phyloP scores from a whole-genome alignment of 2,329 filamentous ascomycete species.

The Venturiaceae sp. region DNA sequence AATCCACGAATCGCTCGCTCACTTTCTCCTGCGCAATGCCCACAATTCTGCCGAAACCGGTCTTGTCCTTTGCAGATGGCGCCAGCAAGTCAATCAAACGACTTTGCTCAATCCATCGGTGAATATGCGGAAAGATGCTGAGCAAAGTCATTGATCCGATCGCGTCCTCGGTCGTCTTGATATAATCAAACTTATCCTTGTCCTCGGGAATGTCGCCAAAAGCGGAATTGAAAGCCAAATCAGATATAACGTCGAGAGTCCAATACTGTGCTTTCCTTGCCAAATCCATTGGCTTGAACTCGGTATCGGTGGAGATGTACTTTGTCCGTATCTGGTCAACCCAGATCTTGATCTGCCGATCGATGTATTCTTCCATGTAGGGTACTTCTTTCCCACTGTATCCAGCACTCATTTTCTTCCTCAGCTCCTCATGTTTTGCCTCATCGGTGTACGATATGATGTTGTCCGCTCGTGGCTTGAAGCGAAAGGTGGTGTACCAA shows the following conservation, averaged over 20 bases:
- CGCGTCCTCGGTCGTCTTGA: conserved; percentile 16
- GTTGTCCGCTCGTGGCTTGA: conserved; percentile 9
- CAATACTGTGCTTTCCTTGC: conserved; percentile 26
- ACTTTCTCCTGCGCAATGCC: conserved; percentile 35
- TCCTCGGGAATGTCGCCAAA: conserved; percentile 42
- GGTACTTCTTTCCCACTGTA: conserved; percentile 31
- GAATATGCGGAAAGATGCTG: conserved; percentile 31
- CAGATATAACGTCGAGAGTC: conserved; percentile 31
- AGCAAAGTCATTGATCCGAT: conserved; percentile 36
- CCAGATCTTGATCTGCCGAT: conserved; percentile 22
- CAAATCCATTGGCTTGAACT: conserved; percentile 24
- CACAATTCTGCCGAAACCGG: conserved; percentile 12
- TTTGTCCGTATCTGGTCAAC: conserved; percentile 22
- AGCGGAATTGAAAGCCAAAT: conserved; percentile 30
- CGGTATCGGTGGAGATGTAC: conserved; percentile 21
- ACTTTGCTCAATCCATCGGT: conserved; percentile 11
- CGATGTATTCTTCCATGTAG: conserved; percentile 26
- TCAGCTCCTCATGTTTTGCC: neutral
- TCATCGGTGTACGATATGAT: conserved; percentile 5
- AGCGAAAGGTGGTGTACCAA: conserved; percentile 6
- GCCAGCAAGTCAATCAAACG: conserved; percentile 4
- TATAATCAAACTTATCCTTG: conserved; percentile 37
- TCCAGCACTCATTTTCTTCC: conserved; percentile 8
- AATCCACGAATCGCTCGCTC: conserved; percentile 30
- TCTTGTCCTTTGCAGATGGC: conserved; percentile 10